A percentile compares a stretch with the other conserved stretches of the same genome.
Conservation (phyloP, 2,329 filamentous ascomycete genomes). For the Talaromyces sp. region DNA sequence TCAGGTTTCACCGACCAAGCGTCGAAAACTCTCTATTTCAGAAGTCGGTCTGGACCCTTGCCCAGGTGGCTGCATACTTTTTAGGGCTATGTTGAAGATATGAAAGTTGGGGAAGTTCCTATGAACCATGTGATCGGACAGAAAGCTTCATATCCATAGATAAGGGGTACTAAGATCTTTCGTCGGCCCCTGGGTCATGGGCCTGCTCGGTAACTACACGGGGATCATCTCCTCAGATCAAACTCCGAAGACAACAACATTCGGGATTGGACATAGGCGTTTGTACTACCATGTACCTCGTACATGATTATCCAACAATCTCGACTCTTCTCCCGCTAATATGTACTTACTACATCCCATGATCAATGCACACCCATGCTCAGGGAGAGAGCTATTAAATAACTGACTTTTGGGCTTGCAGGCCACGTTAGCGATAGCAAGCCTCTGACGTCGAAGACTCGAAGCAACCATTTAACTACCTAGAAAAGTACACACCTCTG, state of each 20-base stretch:
- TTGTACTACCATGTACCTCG: background rate
- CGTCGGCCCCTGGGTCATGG: background rate
- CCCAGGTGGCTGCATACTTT: background rate
- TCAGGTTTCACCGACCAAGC: background rate
- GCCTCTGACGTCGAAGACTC: conserved; percentile 10
- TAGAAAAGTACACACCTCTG: background rate
- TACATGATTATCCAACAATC: background rate
- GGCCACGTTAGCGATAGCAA: background rate
- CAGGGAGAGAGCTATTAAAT: background rate
- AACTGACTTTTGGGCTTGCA: background rate
- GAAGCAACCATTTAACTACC: background rate
- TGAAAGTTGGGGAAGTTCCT: background rate
- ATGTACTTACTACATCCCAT: background rate
- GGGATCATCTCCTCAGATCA: background rate
- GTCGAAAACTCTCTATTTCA: background rate
- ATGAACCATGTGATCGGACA: background rate
- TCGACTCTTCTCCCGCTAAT: background rate
- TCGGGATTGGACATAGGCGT: background rate
- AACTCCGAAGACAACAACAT: background rate
- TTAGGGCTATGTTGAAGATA: background rate
- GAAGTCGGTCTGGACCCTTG: conserved; percentile 10
- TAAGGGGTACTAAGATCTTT: no score
- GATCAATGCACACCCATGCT: background rate
- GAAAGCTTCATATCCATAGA: background rate
- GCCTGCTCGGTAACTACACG: background rate